Base-by-base conservation (phyloP, 495 filamentous ascomycete genomes). In the Amniculicola lignicola region DNA sequence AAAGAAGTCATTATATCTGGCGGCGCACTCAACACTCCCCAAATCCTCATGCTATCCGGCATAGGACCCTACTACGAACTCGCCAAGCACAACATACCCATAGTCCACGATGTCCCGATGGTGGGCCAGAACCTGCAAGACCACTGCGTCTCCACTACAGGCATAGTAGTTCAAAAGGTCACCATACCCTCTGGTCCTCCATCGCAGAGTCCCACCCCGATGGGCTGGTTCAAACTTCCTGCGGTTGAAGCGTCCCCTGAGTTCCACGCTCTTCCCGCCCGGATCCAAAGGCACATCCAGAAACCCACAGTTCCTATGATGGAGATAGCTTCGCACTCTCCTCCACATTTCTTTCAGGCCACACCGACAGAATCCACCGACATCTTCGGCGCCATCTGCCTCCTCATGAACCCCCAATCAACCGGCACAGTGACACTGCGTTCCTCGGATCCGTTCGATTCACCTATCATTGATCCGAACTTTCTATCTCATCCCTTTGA, bases 61-160 rank as follows among this genome's bases (percentile, higher is more conserved):
- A 69, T 88, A 39, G 84, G 84, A 0, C 75, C 79, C 0, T 46
- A 50, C 3, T 58, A 56, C 0, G 73, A 82, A 25, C 73, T 88
- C 0, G 14, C 64, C 3, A 58, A 55, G 4, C 72, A 77, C 48
- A 61, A 66, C 18, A 82, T 86, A 48, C 63, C 72, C 3, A 68
- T 82, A 0, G 49, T 84, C 0, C 54, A 69, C 28, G 74, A 84
- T 57, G 67, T 80, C 0, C 81, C 82, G 0, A 80, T 77, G n/a
- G 83, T 87, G 0, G 84, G 84, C 36, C 70, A 72, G 14, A 87
- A 87, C 65, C 69, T 87, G 1, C 70, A 77, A 5, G 81, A 85
- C 64, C 81, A 82, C 57, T 28, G 76, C 75, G 62, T 67, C 75
- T 44, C 41, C 7, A 3, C 41, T 14, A 23, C 22, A 6, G 41